These are phyloP conservation scores for Salix dunnii DNA, from an alignment of 345 rosid species.

Conservation along the genomic window DNA sequence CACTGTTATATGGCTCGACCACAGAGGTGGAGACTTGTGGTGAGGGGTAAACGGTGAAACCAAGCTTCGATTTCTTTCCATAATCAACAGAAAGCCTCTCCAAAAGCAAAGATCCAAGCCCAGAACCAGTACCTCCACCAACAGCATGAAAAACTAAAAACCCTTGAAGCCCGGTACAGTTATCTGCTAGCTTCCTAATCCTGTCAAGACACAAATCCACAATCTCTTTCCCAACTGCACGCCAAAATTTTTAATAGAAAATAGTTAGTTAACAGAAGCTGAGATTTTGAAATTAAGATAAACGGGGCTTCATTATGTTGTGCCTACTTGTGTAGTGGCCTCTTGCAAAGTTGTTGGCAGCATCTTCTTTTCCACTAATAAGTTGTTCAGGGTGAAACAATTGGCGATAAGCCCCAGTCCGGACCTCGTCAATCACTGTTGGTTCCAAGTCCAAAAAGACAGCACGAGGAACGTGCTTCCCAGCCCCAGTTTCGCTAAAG, in stretches of 20 bases:
- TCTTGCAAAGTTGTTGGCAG: slow-evolving; percentile 17
- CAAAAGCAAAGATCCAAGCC: slow-evolving; percentile 18
- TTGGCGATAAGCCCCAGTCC: slow-evolving; percentile 13
- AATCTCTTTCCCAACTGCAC: slow-evolving; percentile 20
- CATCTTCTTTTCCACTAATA: slow-evolving; percentile 17
- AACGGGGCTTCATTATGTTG: too few species aligned
- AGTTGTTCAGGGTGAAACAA: slow-evolving; percentile 15
- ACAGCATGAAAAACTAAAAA: slow-evolving; percentile 16
- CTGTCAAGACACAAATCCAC: slow-evolving; percentile 19
- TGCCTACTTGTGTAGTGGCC: slow-evolving; percentile 15
- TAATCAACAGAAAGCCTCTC: slow-evolving; percentile 20
- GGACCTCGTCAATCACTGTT: slow-evolving; percentile 15
- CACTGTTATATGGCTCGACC: slow-evolving; percentile 22
- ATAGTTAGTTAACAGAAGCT: too few species aligned
- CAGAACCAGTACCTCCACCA: slow-evolving; percentile 20
- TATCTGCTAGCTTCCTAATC: slow-evolving; percentile 17
- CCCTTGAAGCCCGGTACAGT: slow-evolving; percentile 20
- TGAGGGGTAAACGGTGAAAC: slow-evolving; percentile 16
- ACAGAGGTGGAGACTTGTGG: slow-evolving; percentile 19
- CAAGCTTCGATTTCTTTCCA: slow-evolving; percentile 15
- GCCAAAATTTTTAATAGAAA: neutral
- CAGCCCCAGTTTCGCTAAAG: slow-evolving; percentile 6
- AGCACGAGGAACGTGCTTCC: slow-evolving; percentile 17
- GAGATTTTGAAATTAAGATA: neutral
- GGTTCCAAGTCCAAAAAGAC: slow-evolving; percentile 15